These are phyloP conservation scores for Leucaena leucocephala DNA, from an alignment of 306 rosid genomes.

Conservation along the genomic window DNA sequence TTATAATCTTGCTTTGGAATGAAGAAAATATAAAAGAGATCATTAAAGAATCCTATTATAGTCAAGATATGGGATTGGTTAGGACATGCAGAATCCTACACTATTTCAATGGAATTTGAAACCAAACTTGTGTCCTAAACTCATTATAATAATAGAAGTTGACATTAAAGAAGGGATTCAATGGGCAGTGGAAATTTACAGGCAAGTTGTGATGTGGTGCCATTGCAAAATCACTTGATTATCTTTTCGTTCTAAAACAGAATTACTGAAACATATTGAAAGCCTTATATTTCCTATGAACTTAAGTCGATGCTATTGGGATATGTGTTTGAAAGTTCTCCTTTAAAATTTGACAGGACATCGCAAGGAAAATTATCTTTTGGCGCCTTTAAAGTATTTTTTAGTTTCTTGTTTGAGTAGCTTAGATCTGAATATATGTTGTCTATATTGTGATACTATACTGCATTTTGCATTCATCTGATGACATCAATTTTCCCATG, in stretches of 20 bases:
- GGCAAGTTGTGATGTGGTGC: not conserved
- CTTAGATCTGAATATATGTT: not conserved
- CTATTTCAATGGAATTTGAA: not conserved
- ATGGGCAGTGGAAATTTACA: not conserved
- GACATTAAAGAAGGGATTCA: not conserved
- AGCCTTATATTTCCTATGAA: not conserved
- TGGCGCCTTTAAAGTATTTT: not conserved
- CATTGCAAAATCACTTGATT: not conserved
- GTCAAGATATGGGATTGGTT: not conserved
- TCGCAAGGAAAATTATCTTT: not conserved
- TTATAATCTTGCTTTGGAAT: not conserved
- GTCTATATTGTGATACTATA: not conserved
- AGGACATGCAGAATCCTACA: not conserved
- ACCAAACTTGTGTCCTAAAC: not conserved
- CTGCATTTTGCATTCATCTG: slow-evolving; percentile 29
- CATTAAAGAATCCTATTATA: too few relatives aligned
- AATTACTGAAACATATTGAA: not conserved
- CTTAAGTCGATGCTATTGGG: not conserved
- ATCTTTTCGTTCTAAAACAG: not conserved
- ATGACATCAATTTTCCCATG: slow-evolving; percentile 28
- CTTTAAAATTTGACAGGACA: not conserved
- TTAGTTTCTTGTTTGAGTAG: not conserved
- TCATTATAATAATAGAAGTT: not conserved
- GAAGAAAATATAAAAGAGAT: not conserved
- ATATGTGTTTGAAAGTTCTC: not conserved